Evolutionary conservation across 1,284 basidiomycete species (phyloP).

Genomic region (Puccinia horiana): DNA sequence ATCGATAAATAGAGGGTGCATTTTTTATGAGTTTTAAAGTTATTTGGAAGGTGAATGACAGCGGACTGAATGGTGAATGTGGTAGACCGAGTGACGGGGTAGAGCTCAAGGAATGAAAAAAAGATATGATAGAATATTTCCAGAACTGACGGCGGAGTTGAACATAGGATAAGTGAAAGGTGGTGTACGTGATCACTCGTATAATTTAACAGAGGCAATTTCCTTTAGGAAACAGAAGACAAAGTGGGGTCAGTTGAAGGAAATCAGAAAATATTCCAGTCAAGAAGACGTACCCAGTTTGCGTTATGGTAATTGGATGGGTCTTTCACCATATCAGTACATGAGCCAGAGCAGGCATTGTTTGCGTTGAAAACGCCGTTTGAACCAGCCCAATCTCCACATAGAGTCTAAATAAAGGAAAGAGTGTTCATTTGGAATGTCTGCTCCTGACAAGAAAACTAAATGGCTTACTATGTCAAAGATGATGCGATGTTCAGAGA

Average conservation of each 20-base stretch:
- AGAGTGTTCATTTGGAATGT: not conserved
- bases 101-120: not conserved
- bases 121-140: not conserved
- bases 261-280: slow-evolving; percentile 2
- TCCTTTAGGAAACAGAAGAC: not conserved
- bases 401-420: slow-evolving; percentile 61
- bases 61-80: too few relatives aligned
- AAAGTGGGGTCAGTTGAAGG: not conserved
- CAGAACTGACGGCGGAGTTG: not conserved
- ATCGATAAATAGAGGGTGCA: too few relatives aligned
- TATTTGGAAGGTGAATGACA: not conserved
- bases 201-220: slow-evolving; percentile 42
- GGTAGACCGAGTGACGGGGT: not conserved
- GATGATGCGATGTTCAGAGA: slow-evolving; percentile 69
- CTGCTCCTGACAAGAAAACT: slow-evolving; percentile 53
- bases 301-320: slow-evolving; percentile 65
- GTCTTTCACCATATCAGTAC: slow-evolving; percentile 68
- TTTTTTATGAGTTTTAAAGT: too few relatives aligned
- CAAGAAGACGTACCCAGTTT: slow-evolving; percentile 52
- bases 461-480: slow-evolving; percentile 65
- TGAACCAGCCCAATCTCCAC: slow-evolving; percentile 80
- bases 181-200: slow-evolving; percentile 11
- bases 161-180: not conserved
- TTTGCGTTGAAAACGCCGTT: slow-evolving; percentile 62
- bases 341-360: slow-evolving; percentile 70